Evolutionary conservation across 345 rosid species (phyloP), one percentile per base, ranked within the genome.

Genomic region (Theobroma cacao): DNA sequence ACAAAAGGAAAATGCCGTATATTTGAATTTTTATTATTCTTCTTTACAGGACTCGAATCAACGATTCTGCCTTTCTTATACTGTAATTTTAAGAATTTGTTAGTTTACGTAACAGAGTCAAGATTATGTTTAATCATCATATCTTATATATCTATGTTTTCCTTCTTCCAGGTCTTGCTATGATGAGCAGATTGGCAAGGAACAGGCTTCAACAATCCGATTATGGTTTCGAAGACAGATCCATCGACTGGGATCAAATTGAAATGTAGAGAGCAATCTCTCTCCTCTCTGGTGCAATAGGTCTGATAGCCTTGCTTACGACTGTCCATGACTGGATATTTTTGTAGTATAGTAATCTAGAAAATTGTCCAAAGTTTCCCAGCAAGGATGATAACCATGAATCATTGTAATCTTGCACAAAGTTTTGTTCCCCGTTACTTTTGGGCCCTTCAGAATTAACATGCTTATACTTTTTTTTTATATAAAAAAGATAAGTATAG

Each of bases 111-210:
- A 5, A 52, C 24, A 18, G 24, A 24, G 6, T 52, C 7, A 52
- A 18, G 0, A 4, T n/a, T 55, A 7, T 55, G 28, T 26, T 67
- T 17, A 17, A 1, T 34, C 47, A 34, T 36, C 62, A 22, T 28
- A 38, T 26, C 62, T 36, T 28, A 38, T 26, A 33, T 11, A n/a
- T 20, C 4, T 67, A 3, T 5, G 20, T 43, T 45, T 53, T n/a
- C 24, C 62, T 72, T 24, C 36, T 55, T 71, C 53, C 92, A 94
- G 98, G 97, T 83, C 86, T 93, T 14, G 90, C 90, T n/a, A 80
- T 85, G 68, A 94, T 95, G 97, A 88, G 95, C 80, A 84, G 90
- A 86, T 78, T 93, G 84, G 89, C 87, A 11, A 82, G 74, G 31
- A 80, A 76, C 81, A 83, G 91, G 83, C 81, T 85, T 82, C 89